Evolutionary conservation across 2,329 filamentous ascomycete genomes (phyloP), one percentile per base, ranked within the genome.

Genomic region (Thelonectria rubi): DNA sequence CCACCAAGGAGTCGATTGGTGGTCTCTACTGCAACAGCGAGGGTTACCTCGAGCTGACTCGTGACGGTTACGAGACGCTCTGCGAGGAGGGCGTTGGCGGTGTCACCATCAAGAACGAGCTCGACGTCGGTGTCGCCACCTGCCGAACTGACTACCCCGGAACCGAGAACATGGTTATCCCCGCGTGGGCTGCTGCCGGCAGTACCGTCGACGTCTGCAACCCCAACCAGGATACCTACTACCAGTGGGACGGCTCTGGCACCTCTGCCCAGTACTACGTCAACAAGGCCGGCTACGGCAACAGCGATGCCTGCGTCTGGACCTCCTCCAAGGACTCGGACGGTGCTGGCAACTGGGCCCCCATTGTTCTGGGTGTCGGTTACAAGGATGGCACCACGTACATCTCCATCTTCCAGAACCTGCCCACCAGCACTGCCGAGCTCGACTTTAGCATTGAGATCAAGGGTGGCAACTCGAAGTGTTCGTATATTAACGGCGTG

Each of bases 121-220:
- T 97, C 34, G 73, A 78, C 51, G 74, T 86, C 39, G 79, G 85
- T 45, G 90, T 92, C 26, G 85, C 90, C 46, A 86, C 97, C 69
- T 99, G 95, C 87, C 93, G 93, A 77, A 98, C 95, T 67, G 93
- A 97, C 77, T 99, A 99, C 80, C 95, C 95, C 64, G 94, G 93
- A 74, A 93, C 88, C 61, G 95, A 99, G 82, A 84, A 84, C 71
- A 94, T 97, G 88, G 92, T 91, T 56, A 85, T 98, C 61, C 92
- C 94, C 47, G 80, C 94, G 48, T 79, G 87, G 60, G 83, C 90
- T 45, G 67, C 77, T 5, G 79, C 91, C 54, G 91, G 91, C 61
- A 72, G 79, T 50, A 84, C 79, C 24, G 80, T 87, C 63, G 78
- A 82, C 37, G 80, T 99, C 67, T 92, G 91, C 74, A 94, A 92